Base-by-base conservation (phyloP, 331 rosid species). In the Spiraea crenata region DNA sequence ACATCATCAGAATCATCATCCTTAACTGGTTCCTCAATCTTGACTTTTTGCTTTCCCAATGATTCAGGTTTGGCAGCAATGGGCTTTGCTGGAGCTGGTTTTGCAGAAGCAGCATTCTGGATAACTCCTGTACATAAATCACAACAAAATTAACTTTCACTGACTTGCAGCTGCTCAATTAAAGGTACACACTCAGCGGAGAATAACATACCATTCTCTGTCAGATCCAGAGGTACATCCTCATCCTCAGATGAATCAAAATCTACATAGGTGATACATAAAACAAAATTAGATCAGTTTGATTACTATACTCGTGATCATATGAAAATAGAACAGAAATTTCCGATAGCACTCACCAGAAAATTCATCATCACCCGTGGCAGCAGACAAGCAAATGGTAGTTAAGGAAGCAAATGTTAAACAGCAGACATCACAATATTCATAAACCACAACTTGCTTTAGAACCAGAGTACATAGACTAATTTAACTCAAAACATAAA, bases 201-300 rank as follows among this genome's bases (percentile, higher is more conserved):
- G 37, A 38, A 58, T 47, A 16, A 81, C 13, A 7, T 67, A 90
- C 98, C 98, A 84, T 93, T 93, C 50, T 80, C 85, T 6, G 40
- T 0, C 2, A 17, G 13, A 2, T 7, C 5, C 64, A 78, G 5
- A 9, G 79, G 88, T 58, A 84, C 3, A 7, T 77, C 87, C 44
- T 70, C 89, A 15, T 84, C 86, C n/a, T 82, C 96, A 0, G 79
- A 79, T 4, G 83, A 77, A 13, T 47, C 79, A 38, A 46, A 57
- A 0, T 82, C 87, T 85, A 82, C 41, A 40, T 40, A 79, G 20
- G 16, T 9, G 51, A 34, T 8, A 39, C 4, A 45, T 65, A 74
- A 7, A 42, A 11, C 40, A 9, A 40, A 14, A 16, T 62, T 2
- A 59, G 44, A 54, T 12, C 1, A 6, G 47, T 14, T 19, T 16